These are phyloP conservation scores for Serendipita sp. DNA, from an alignment of 768 basidiomycete genomes.

Conservation along the genomic window DNA sequence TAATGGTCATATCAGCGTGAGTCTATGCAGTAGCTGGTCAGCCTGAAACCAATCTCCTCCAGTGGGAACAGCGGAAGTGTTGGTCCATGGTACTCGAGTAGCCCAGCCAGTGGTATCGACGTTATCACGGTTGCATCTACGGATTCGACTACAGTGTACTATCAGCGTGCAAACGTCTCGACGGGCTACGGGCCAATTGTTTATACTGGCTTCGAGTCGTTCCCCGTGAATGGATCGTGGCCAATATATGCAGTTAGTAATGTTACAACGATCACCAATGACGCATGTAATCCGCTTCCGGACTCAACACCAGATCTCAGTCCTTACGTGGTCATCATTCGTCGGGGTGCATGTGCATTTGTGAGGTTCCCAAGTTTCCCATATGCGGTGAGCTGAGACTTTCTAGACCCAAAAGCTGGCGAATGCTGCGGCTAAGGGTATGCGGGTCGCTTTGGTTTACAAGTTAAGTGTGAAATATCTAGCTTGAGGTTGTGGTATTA, in stretches of 20 bases:
- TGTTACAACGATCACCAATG: constrained; percentile 33
- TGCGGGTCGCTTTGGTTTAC: constrained; percentile 32
- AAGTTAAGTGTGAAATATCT: constrained; percentile 24
- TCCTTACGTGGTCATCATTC: constrained; percentile 35
- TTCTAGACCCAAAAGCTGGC: constrained; percentile 25
- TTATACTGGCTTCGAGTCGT: constrained; percentile 36
- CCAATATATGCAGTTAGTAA: constrained; percentile 45
- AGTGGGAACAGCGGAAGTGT: no score
- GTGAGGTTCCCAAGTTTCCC: constrained; percentile 17
- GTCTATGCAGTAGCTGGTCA: no score
- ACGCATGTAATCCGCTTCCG: constrained; percentile 44
- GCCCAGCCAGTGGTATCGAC: constrained; percentile 24
- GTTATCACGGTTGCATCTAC: constrained; percentile 30
- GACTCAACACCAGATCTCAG: constrained; percentile 37
- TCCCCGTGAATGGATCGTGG: constrained; percentile 28
- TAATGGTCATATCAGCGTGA: no score
- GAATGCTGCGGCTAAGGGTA: constrained; percentile 39
- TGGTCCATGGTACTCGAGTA: no score
- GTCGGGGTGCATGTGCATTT: constrained; percentile 42
- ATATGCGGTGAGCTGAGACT: constrained; percentile 16
- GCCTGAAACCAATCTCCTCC: no score
- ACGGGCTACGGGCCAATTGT: constrained; percentile 33
- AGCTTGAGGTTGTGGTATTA: no score
- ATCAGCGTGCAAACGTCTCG: constrained; percentile 13
- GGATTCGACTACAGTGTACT: constrained; percentile 10